Conservation (phyloP, 768 basidiomycete genomes). For the Mycena latifolia region DNA sequence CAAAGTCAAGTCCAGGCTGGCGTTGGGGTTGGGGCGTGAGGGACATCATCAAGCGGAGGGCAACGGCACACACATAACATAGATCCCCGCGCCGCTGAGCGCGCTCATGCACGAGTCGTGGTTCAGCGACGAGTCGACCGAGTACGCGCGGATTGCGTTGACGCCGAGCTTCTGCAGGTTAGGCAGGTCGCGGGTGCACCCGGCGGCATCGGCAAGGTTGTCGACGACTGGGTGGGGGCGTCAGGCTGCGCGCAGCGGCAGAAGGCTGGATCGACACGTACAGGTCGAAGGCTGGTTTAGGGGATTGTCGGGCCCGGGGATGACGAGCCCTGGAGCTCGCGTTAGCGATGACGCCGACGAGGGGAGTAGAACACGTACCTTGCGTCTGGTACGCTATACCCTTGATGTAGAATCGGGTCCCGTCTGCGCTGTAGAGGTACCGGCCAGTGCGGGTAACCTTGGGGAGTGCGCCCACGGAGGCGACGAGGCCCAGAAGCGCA, state of each 20-base stretch:
- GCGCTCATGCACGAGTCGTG: constrained; percentile 90
- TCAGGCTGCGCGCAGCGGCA: constrained; percentile 35
- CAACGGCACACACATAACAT: constrained; percentile 84
- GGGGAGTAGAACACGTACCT: constrained; percentile 55
- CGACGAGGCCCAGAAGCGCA: neutral
- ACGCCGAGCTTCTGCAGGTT: constrained; percentile 81
- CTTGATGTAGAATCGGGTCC: constrained; percentile 89
- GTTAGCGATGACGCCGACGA: neutral
- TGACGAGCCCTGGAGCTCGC: constrained; percentile 6
- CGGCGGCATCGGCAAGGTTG: constrained; percentile 74
- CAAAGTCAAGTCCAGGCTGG: constrained; percentile 87
- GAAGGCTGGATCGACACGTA: constrained; percentile 58
- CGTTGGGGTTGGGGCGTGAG: constrained; percentile 16
- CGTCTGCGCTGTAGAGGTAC: constrained; percentile 84
- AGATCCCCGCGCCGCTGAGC: constrained; percentile 85
- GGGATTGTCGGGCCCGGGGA: constrained; percentile 18
- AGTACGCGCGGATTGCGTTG: constrained; percentile 89
- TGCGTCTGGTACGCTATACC: constrained; percentile 89
- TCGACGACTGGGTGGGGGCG: constrained; percentile 83
- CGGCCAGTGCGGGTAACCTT: constrained; percentile 78
- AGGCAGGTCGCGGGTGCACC: constrained; percentile 85
- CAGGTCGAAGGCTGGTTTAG: constrained; percentile 41
- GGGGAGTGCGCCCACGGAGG: neutral
- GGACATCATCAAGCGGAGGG: neutral
- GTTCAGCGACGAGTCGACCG: constrained; percentile 84